A percentile compares a stretch with the other conserved stretches of the same genome.
Conservation (phyloP, 2,329 filamentous ascomycete genomes). For the Fonsecaea monophora region DNA sequence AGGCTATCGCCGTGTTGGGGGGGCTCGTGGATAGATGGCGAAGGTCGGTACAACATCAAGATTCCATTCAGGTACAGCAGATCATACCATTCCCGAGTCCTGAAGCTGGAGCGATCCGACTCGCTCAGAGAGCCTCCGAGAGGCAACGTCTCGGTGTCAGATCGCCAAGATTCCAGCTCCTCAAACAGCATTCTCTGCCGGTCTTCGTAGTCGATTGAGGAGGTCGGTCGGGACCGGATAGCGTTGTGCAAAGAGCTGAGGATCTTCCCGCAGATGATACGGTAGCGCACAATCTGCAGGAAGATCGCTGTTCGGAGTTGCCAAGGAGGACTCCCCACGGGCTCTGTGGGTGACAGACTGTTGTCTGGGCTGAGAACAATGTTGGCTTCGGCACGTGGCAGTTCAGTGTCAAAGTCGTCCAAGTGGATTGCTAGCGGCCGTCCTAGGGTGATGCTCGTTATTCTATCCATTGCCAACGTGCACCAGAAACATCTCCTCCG, state of each 20-base stretch:
- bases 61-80: constrained; percentile 54
- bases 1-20: constrained; percentile 41
- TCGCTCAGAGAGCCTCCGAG: constrained; percentile 46
- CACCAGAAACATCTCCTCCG: constrained; percentile 54
- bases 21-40: constrained; percentile 44
- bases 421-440: constrained; percentile 19
- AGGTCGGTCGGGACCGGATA: constrained; percentile 1
- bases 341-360: constrained; percentile 16
- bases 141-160: constrained; percentile 7
- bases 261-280: constrained; percentile 22
- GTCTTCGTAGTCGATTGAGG: constrained; percentile 14
- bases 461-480: constrained; percentile 43
- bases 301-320: constrained; percentile 22
- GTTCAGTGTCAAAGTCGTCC: constrained; percentile 23
- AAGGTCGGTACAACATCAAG: constrained; percentile 53
- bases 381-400: constrained; percentile 16
- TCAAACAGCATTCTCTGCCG: background rate
- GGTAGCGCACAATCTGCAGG: constrained; percentile 19
- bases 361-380: constrained; percentile 20
- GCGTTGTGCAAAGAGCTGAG: constrained; percentile 23
- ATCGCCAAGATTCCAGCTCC: constrained; percentile 22
- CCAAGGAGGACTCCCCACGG: constrained; percentile 16
- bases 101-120: constrained; percentile 49
- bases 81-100: constrained; percentile 53
- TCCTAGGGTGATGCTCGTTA: constrained; percentile 22